Percentiles rank a stretch among this genome's conserved stretches.
Evolutionary conservation across 129 eudicot species (phyloP).

Genomic region (Helianthus annuus): DNA sequence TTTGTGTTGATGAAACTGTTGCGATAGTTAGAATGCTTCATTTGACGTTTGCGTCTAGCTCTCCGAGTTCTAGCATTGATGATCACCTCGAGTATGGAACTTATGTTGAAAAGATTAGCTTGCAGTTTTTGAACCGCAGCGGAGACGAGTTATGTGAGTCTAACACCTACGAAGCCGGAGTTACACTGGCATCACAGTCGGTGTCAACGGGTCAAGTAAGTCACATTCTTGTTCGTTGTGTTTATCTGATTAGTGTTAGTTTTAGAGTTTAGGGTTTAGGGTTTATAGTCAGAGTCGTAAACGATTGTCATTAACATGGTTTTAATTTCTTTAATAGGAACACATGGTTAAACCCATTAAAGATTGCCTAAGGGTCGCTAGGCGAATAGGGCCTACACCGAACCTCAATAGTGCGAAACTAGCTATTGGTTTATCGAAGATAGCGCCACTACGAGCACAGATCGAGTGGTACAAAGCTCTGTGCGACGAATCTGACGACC

Average conservation of each 20-base stretch:
- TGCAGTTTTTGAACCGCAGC: slow-evolving; percentile 47
- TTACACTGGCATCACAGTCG: slow-evolving; percentile 62
- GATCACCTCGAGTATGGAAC: slow-evolving; percentile 75
- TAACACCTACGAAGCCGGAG: slow-evolving; percentile 72
- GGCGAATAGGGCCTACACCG: slow-evolving; percentile 73
- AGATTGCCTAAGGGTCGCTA: slow-evolving; percentile 66
- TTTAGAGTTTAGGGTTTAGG: background rate
- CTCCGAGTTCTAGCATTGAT: slow-evolving; percentile 45
- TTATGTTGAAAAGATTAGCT: slow-evolving; percentile 49
- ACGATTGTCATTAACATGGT: background rate
- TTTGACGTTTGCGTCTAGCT: slow-evolving; percentile 52
- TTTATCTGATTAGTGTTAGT: background rate
- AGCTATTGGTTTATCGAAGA: slow-evolving; percentile 60
- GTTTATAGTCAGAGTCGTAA: background rate
- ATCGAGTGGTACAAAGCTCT: slow-evolving; percentile 82
- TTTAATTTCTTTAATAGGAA: slow-evolving; percentile 43
- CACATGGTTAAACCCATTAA: slow-evolving; percentile 40
- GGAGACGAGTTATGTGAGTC: slow-evolving; percentile 55
- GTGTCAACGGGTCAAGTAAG: slow-evolving; percentile 45
- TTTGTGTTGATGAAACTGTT: slow-evolving; percentile 59
- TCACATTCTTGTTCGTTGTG: background rate
- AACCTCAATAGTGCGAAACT: slow-evolving; percentile 74
- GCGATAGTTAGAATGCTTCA: slow-evolving; percentile 64
- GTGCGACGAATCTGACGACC: slow-evolving; percentile 74
- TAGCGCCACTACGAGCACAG: slow-evolving; percentile 73